phyloP scores from a whole-genome alignment of 179 eudicot species.

The Dionaea muscipula region DNA sequence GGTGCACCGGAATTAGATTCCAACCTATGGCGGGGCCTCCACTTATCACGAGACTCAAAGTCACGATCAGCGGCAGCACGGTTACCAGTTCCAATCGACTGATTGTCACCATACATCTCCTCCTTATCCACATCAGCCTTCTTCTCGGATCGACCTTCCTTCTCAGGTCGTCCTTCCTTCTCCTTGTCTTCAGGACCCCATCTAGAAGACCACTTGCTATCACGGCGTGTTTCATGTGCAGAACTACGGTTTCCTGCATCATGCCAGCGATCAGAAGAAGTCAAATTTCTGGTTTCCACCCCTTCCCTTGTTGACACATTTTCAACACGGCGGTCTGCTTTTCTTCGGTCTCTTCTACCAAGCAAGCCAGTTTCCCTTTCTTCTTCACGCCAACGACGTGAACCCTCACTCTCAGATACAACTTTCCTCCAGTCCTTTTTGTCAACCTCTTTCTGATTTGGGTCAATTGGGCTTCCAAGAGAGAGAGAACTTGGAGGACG shows the following conservation, averaged over 20 bases:
- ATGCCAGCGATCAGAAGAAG: conserved; percentile 69
- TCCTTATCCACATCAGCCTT: conserved; percentile 63
- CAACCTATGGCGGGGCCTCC: conserved; percentile 96
- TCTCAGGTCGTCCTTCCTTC: conserved; percentile 60
- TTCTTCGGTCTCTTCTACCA: conserved; percentile 78
- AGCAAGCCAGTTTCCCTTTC: conserved; percentile 96
- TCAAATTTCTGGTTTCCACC: conserved; percentile 38
- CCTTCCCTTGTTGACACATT: conserved; percentile 49
- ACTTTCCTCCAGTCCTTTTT: conserved; percentile 76
- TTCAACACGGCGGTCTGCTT: conserved; percentile 62
- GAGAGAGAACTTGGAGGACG: conserved; percentile 71
- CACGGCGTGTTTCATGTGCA: conserved; percentile 59
- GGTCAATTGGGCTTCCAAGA: conserved; percentile 62
- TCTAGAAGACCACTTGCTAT: conserved; percentile 90
- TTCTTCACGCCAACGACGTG: conserved; percentile 97
- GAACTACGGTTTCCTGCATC: conserved; percentile 53
- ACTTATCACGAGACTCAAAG: conserved; percentile 76
- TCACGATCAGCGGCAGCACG: conserved; percentile 45
- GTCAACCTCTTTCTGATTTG: conserved; percentile 63
- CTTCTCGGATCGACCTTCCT: conserved; percentile 53
- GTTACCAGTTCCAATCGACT: conserved; percentile 28
- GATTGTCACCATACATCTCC: conserved; percentile 48
- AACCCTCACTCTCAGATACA: conserved; percentile 52
- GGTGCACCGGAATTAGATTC: conserved; percentile 51
- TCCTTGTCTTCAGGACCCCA: conserved; percentile 98